These are phyloP conservation scores for Colletotrichum ledebouriae DNA, from an alignment of 2,329 filamentous ascomycete genomes.

Conservation along the genomic window DNA sequence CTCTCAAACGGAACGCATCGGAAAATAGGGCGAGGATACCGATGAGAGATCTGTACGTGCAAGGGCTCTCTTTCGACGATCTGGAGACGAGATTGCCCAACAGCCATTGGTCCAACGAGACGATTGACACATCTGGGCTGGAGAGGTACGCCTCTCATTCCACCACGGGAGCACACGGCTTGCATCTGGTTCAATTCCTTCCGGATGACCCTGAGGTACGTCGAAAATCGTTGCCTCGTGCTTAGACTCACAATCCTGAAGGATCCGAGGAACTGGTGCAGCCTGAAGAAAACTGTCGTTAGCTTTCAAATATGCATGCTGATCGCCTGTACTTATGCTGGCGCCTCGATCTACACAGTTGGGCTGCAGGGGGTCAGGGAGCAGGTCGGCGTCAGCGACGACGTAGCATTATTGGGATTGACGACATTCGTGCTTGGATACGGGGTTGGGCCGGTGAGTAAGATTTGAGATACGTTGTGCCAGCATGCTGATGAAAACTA, in stretches of 20 bases:
- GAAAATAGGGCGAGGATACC: neutral
- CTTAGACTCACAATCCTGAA: conserved; percentile 48
- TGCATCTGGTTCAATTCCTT: conserved; percentile 38
- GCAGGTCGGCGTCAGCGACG: conserved; percentile 76
- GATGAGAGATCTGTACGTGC: conserved; percentile 12
- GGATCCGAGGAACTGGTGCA: conserved; percentile 87
- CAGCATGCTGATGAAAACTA: neutral
- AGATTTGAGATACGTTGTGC: neutral
- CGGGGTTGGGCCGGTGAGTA: conserved; percentile 69
- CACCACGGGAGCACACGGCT: neutral
- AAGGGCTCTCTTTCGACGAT: conserved; percentile 6
- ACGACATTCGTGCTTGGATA: conserved; percentile 86
- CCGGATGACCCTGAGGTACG: conserved; percentile 38
- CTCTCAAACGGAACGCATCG: conserved; percentile 12
- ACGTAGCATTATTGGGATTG: conserved; percentile 79
- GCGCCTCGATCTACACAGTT: conserved; percentile 78
- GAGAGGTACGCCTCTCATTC: conserved; percentile 24
- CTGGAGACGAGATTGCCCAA: neutral
- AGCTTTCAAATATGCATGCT: conserved; percentile 68
- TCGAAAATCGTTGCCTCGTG: neutral
- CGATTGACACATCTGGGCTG: conserved; percentile 17
- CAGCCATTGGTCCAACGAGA: conserved; percentile 11
- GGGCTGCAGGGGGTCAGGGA: conserved; percentile 74
- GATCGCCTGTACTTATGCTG: conserved; percentile 31
- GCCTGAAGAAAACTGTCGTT: conserved; percentile 70